Percentiles rank a stretch among this genome's conserved stretches.
phyloP scores from a whole-genome alignment of 208 protist species.

The Crithidia fasciculata region DNA sequence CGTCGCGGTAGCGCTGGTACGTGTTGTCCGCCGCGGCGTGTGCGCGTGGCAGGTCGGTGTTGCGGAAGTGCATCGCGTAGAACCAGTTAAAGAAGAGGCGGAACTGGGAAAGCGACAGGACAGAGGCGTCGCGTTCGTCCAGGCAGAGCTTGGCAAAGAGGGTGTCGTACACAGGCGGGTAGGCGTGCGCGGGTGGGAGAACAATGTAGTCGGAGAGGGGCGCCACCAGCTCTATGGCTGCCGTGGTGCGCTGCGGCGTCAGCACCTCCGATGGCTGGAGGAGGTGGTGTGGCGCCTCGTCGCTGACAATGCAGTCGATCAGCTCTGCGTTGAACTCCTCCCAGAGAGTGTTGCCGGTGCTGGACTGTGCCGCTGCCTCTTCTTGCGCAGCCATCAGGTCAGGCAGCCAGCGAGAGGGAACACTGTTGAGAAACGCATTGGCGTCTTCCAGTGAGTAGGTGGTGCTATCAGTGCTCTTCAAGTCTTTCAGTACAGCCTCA shows the following conservation, averaged over 20 bases:
- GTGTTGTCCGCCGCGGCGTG: slow-evolving; percentile 56
- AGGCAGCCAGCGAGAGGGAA: slow-evolving; percentile 54
- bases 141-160: slow-evolving; percentile 45
- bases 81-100: slow-evolving; percentile 82
- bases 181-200: slow-evolving; percentile 31
- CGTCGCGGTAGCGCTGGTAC: slow-evolving; percentile 57
- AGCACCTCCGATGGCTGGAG: slow-evolving; percentile 60
- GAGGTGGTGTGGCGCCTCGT: slow-evolving; percentile 67
- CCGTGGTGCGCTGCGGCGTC: slow-evolving; percentile 39
- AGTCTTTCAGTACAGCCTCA: slow-evolving; percentile 8
- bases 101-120: slow-evolving; percentile 56
- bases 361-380: slow-evolving; percentile 11
- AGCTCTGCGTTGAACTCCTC: slow-evolving; percentile 53
- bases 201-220: slow-evolving; percentile 64
- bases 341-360: slow-evolving; percentile 11
- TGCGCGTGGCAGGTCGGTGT: slow-evolving; percentile 53
- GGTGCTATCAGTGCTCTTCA: not conserved
- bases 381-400: slow-evolving; percentile 31
- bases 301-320: slow-evolving; percentile 71
- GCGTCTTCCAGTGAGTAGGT: slow-evolving; percentile 54
- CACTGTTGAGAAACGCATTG: slow-evolving; percentile 44
- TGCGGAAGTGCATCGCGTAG: slow-evolving; percentile 62
- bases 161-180: slow-evolving; percentile 60
- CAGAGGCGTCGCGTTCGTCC: slow-evolving; percentile 11
- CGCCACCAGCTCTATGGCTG: slow-evolving; percentile 43